Conservation (phyloP, 2,329 filamentous ascomycete species). For the Calonectria ilicicola region DNA sequence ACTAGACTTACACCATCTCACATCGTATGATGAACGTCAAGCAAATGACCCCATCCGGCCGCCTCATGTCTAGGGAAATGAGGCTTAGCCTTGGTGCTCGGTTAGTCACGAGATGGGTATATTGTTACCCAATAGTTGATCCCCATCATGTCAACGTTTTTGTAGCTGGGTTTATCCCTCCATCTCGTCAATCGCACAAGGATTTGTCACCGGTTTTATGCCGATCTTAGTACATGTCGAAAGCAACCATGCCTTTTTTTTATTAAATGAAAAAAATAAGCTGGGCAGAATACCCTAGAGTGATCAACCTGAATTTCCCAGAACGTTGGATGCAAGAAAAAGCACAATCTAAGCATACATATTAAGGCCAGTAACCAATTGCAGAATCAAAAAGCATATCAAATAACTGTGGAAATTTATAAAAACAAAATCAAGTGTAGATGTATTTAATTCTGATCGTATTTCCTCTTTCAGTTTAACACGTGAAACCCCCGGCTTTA, state of each 20-base stretch:
- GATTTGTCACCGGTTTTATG: conserved; percentile 1
- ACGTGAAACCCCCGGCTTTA: background rate
- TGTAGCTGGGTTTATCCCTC: conserved; percentile 17
- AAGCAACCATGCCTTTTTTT: conserved; percentile 13
- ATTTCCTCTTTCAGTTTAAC: background rate
- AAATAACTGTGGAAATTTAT: background rate
- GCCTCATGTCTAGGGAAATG: conserved; percentile 29
- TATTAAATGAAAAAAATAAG: background rate
- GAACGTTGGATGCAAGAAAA: background rate
- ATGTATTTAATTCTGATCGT: background rate
- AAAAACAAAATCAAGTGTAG: background rate
- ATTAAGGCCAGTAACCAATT: background rate
- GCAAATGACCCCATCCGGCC: conserved; percentile 13
- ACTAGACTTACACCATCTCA: conserved; percentile 13
- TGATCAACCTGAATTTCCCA: background rate
- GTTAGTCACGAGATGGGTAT: conserved; percentile 21
- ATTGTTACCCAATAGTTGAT: conserved; percentile 6
- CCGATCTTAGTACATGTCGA: background rate
- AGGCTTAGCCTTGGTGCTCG: conserved; percentile 29
- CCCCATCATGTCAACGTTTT: conserved; percentile 23
- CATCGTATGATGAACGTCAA: conserved; percentile 35
- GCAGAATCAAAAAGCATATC: background rate
- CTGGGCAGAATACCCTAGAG: background rate
- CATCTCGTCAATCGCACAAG: conserved; percentile 5
- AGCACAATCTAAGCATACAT: background rate